Percentiles rank a stretch among this genome's conserved stretches.
phyloP scores from a whole-genome alignment of 352 stramenopile genomes.

The Globisporangium abappressorium region DNA sequence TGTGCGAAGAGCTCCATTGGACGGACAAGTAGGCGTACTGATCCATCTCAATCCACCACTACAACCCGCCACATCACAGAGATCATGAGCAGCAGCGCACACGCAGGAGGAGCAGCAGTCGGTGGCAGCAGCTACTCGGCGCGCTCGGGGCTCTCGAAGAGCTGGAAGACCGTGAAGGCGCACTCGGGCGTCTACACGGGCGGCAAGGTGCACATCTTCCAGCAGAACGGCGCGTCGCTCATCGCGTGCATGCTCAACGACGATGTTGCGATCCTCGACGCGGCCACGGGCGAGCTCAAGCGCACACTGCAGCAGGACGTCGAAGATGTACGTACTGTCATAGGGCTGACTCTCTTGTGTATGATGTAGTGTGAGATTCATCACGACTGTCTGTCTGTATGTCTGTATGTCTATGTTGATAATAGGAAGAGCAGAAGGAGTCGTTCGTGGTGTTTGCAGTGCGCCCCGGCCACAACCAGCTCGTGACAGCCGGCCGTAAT shows the following conservation, averaged over 20 bases:
- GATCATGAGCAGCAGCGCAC: slow-evolving; percentile 17
- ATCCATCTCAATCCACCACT: not conserved
- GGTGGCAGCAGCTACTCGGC: slow-evolving; percentile 49
- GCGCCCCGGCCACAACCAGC: slow-evolving; percentile 69
- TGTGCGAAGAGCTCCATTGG: not conserved
- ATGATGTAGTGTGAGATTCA: not conserved
- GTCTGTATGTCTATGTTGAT: not conserved
- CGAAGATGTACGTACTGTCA: slow-evolving; percentile 32
- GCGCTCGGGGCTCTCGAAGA: slow-evolving; percentile 72
- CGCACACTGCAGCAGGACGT: slow-evolving; percentile 75
- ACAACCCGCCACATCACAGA: not conserved
- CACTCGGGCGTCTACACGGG: slow-evolving; percentile 82
- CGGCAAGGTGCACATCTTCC: slow-evolving; percentile 73
- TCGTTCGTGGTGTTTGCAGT: slow-evolving; percentile 82
- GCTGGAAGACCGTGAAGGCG: slow-evolving; percentile 71
- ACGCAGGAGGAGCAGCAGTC: not conserved
- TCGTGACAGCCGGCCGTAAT: slow-evolving; percentile 84
- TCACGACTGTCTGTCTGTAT: not conserved
- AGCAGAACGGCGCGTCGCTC: slow-evolving; percentile 26
- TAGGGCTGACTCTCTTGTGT: not conserved
- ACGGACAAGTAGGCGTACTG: not conserved
- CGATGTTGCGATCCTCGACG: slow-evolving; percentile 78
- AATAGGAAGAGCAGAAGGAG: slow-evolving; percentile 70
- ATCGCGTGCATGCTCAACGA: slow-evolving; percentile 83
- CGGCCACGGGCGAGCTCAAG: slow-evolving; percentile 62